phyloP scores from a whole-genome alignment of 495 filamentous ascomycete species.

The Aspergillus nanangensis region DNA sequence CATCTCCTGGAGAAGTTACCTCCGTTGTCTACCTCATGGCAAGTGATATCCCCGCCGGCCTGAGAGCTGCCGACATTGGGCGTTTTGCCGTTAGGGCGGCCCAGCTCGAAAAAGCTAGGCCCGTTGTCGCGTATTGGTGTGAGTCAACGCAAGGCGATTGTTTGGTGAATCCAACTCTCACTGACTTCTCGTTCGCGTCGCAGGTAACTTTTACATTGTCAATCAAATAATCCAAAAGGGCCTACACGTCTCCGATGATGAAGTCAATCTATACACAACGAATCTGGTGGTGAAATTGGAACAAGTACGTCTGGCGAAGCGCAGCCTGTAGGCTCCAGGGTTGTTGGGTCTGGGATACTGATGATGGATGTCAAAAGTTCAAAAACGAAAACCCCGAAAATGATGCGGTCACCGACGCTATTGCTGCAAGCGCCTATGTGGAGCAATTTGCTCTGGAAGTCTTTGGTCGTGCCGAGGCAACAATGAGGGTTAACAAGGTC shows the following conservation, averaged over 20 bases:
- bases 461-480: conserved; percentile 75
- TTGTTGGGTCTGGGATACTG: conserved; percentile 7
- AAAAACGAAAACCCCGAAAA: conserved; percentile 59
- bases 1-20: not conserved
- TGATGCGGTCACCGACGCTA: conserved; percentile 76
- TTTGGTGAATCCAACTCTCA: conserved; percentile 7
- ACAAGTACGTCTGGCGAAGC: conserved; percentile 46
- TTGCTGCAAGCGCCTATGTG: conserved; percentile 82
- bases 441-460: conserved; percentile 91
- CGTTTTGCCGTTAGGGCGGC: conserved; percentile 75
- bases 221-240: conserved; percentile 80
- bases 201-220: conserved; percentile 89
- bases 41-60: conserved; percentile 63
- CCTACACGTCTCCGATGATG: conserved; percentile 71
- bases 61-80: conserved; percentile 73
- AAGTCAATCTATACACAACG: conserved; percentile 72
- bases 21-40: conserved; percentile 50
- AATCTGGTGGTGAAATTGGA: conserved; percentile 90
- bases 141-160: conserved; percentile 32
- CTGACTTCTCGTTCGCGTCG: conserved; percentile 2
- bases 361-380: conserved; percentile 39
- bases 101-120: conserved; percentile 80
- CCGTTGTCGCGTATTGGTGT: conserved; percentile 94
- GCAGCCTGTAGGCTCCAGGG: not conserved
- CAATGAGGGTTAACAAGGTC: conserved; percentile 77